These are phyloP conservation scores for Yamadazyma takamatsuzukensis DNA, from an alignment of 805 yeast species.

Conservation along the genomic window DNA sequence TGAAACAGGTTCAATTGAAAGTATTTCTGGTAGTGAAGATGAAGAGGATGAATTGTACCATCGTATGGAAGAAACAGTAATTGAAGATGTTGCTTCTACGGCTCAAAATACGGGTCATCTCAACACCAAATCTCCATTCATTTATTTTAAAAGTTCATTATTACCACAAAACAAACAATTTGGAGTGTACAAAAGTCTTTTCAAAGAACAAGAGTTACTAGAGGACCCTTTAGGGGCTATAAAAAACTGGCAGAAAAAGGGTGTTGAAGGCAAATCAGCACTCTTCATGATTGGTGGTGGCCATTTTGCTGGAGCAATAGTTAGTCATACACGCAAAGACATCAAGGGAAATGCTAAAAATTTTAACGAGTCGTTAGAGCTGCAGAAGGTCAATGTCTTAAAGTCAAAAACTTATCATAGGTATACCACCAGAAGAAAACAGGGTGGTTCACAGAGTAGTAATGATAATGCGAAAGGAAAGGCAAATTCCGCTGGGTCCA, in stretches of 20 bases:
- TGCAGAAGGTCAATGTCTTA: conserved; percentile 62
- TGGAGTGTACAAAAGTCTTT: conserved; percentile 65
- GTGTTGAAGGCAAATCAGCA: conserved; percentile 54
- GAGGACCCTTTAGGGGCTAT: conserved; percentile 50
- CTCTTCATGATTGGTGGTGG: conserved; percentile 96
- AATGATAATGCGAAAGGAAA: conserved; percentile 90
- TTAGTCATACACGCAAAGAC: conserved; percentile 62
- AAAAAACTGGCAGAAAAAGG: conserved; percentile 27
- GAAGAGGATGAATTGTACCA: conserved; percentile 26
- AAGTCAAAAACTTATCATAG: conserved; percentile 87
- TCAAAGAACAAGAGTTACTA: conserved; percentile 38
- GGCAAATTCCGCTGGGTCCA: conserved; percentile 94
- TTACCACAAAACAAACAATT: conserved; percentile 48
- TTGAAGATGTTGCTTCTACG: conserved; percentile 2
- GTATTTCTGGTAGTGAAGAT: conserved; percentile 55
- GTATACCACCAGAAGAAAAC: conserved; percentile 93
- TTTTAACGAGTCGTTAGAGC: conserved; percentile 45
- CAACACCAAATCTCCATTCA: conserved; percentile 68
- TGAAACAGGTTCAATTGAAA: conserved; percentile 47
- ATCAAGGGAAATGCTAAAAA: conserved; percentile 51
- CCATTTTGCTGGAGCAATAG: conserved; percentile 93
- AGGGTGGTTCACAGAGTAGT: conserved; percentile 95
- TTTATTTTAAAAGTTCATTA: conserved; percentile 50
- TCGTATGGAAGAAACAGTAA: conserved; percentile 13
- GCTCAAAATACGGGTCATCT: conserved; percentile 28